Percentiles rank a stretch among this genome's conserved stretches.
Evolutionary conservation across 441 rosid species (phyloP).

Genomic region (Metrosideros polymorpha): DNA sequence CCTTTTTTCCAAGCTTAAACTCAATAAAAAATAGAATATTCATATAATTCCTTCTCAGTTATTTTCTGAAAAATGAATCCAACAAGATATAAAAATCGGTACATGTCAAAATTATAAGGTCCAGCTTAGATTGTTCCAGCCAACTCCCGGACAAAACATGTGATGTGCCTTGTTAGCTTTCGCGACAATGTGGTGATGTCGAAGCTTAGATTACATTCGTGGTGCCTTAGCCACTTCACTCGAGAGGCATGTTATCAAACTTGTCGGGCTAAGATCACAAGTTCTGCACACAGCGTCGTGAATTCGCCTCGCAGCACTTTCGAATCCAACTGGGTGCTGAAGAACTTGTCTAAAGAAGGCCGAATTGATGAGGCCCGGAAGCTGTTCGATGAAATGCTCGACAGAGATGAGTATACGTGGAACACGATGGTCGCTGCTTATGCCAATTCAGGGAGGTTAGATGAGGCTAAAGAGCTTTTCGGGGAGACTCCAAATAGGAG

Average conservation of each 20-base stretch:
- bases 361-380: constrained; percentile 53
- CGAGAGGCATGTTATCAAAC: neutral
- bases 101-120: too few relatives aligned
- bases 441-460: constrained; percentile 50
- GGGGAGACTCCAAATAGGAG: constrained; percentile 37
- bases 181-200: constrained; percentile 12
- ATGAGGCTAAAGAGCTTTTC: constrained; percentile 49
- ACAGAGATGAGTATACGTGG: constrained; percentile 68
- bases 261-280: neutral
- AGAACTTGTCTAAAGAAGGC: constrained; percentile 37
- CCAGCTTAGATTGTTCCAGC: too few relatives aligned
- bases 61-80: too few relatives aligned
- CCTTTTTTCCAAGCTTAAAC: neutral
- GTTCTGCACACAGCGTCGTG: constrained; percentile 3
- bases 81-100: too few relatives aligned
- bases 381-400: constrained; percentile 60
- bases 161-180: neutral
- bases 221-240: neutral
- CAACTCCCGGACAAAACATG: neutral
- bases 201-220: constrained; percentile 12
- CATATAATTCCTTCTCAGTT: too few relatives aligned
- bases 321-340: constrained; percentile 29
- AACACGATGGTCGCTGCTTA: constrained; percentile 76
- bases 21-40: neutral
- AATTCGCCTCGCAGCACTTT: constrained; percentile 13